A percentile compares a stretch with the other conserved stretches of the same genome.
These are phyloP conservation scores for Phenoliferia sp. DNA, from an alignment of 1,284 basidiomycete species.

Conservation along the genomic window DNA sequence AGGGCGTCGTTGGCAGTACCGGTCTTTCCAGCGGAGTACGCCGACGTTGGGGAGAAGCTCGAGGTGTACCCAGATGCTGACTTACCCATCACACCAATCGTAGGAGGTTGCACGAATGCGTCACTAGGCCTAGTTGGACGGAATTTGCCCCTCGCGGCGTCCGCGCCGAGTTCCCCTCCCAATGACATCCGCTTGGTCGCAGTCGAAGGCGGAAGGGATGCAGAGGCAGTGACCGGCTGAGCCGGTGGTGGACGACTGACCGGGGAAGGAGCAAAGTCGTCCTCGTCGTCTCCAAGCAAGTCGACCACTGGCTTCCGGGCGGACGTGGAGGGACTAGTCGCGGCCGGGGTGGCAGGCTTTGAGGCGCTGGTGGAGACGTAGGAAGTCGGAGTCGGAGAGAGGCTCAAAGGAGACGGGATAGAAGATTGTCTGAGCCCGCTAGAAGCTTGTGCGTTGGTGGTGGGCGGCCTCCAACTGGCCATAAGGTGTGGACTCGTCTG, in stretches of 20 bases:
- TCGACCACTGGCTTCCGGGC: slow-evolving; percentile 9
- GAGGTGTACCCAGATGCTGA: not conserved
- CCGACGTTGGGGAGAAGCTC: not conserved
- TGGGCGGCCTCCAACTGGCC: slow-evolving; percentile 21
- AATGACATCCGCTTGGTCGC: slow-evolving; percentile 15
- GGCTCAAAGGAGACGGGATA: slow-evolving; percentile 13
- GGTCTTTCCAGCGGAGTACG: not conserved
- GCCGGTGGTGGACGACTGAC: slow-evolving; percentile 2
- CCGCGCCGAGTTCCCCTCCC: not conserved
- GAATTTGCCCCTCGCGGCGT: slow-evolving; percentile 25
- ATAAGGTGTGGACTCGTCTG: slow-evolving; percentile 34
- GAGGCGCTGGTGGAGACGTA: slow-evolving; percentile 7
- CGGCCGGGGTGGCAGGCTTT: not conserved
- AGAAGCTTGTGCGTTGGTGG: not conserved
- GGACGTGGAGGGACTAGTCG: not conserved
- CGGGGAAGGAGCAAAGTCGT: not conserved
- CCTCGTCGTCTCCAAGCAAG: slow-evolving; percentile 31
- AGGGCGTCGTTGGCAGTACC: not conserved
- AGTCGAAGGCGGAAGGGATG: not conserved
- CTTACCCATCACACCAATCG: not conserved
- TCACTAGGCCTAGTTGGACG: slow-evolving; percentile 9
- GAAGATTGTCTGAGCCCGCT: slow-evolving; percentile 11
- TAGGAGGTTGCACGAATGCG: not conserved
- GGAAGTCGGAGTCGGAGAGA: no score
- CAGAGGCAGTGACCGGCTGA: not conserved